Conservation (phyloP, 2,329 filamentous ascomycete species). For the Atkinsonella hypoxylon region DNA sequence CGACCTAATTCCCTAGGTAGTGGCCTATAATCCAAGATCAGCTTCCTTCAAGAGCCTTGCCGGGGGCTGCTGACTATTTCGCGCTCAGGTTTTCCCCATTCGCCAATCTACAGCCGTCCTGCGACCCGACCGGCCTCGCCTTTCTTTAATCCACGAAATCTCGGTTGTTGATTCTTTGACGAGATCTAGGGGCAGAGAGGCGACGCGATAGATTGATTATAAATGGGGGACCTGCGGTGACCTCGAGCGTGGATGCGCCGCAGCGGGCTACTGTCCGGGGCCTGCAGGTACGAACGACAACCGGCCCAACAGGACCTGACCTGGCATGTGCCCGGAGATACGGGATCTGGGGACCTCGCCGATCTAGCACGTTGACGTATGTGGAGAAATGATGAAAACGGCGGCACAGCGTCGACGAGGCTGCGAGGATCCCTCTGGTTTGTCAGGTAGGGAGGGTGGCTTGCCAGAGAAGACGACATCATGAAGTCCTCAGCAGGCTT, state of each 20-base stretch:
- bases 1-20: too few species aligned
- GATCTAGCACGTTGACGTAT: not conserved
- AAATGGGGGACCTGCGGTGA: not conserved
- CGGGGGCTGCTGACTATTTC: not conserved
- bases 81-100: too few species aligned
- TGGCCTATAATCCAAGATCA: too few species aligned
- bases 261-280: slow-evolving; percentile 4
- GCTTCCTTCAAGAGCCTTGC: too few species aligned
- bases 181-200: too few species aligned
- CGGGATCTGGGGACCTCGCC: slow-evolving; percentile 3
- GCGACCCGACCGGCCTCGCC: too few species aligned
- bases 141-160: too few species aligned
- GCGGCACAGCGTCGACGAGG: not conserved
- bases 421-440: not conserved
- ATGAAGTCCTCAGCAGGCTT: too few species aligned
- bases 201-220: not conserved
- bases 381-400: not conserved
- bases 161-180: too few species aligned
- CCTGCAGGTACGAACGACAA: slow-evolving; percentile 7
- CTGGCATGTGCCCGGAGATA: not conserved
- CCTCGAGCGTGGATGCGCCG: slow-evolving; percentile 4
- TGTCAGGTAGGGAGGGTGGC: not conserved
- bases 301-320: not conserved
- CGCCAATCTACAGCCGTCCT: too few species aligned
- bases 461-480: too few species aligned